Percentiles rank a stretch among this genome's conserved stretches.
These are phyloP conservation scores for Leccinum fibrillosum DNA, from an alignment of 768 basidiomycete species.

Conservation along the genomic window DNA sequence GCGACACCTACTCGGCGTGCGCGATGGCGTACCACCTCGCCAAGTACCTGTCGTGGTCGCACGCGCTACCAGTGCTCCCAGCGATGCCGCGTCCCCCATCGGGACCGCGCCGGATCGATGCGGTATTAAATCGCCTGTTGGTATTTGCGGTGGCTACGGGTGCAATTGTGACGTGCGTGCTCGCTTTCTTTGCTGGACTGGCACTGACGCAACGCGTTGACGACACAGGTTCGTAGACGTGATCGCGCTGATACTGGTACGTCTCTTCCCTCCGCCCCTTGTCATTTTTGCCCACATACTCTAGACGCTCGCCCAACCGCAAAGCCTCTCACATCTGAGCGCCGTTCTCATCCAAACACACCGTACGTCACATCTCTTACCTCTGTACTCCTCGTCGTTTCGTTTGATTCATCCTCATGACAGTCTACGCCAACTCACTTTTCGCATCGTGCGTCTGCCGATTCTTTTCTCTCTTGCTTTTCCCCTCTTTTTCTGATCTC, in stretches of 20 bases:
- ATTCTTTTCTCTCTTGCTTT: background rate
- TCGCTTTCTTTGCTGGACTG: background rate
- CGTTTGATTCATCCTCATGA: background rate
- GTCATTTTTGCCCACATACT: background rate
- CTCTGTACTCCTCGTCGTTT: background rate
- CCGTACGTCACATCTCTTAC: conserved; percentile 14
- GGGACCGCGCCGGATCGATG: conserved; percentile 14
- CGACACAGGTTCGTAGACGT: conserved; percentile 22
- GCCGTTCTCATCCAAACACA: conserved; percentile 24
- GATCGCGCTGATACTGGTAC: conserved; percentile 23
- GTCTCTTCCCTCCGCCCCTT: background rate
- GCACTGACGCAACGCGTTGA: background rate
- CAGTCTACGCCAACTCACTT: conserved; percentile 31
- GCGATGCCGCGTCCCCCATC: background rate
- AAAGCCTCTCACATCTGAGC: conserved; percentile 18
- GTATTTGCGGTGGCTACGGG: conserved; percentile 26
- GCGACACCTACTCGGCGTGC: conserved; percentile 20
- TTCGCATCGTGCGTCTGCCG: conserved; percentile 23
- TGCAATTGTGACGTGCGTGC: conserved; percentile 21
- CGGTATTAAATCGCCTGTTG: conserved; percentile 22
- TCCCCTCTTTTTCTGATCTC: background rate
- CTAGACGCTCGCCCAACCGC: conserved; percentile 21
- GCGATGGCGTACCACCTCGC: conserved; percentile 23
- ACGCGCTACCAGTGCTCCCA: background rate
- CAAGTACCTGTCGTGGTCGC: conserved; percentile 11